Evolutionary conservation across 495 filamentous ascomycete species (phyloP).

Genomic region (Neurospora intermedia): DNA sequence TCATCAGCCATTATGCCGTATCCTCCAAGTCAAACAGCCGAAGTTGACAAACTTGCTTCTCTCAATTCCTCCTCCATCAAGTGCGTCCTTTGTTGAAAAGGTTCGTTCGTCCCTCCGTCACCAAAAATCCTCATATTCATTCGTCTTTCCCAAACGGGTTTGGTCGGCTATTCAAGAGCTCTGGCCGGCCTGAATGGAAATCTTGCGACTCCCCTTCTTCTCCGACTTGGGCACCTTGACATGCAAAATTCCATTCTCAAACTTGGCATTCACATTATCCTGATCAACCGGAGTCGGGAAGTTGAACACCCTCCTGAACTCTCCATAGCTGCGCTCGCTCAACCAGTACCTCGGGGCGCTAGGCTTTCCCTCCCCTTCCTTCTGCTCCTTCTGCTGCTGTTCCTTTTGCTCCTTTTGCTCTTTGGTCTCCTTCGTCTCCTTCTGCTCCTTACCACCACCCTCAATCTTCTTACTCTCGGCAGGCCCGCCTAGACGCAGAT

Average conservation of each 20-base stretch:
- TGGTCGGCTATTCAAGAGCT: too few relatives aligned
- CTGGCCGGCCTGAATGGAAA: conserved; percentile 4
- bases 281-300: conserved; percentile 70
- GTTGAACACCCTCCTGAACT: conserved; percentile 72
- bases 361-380: not conserved
- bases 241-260: conserved; percentile 49
- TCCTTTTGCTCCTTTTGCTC: not conserved
- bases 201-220: conserved; percentile 25
- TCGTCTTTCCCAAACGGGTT: not conserved
- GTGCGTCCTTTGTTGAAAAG: not conserved
- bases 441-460: not conserved
- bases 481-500: conserved; percentile 15
- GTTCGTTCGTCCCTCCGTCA: not conserved
- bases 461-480: conserved; percentile 16
- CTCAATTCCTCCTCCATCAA: not conserved
- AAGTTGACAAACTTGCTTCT: not conserved
- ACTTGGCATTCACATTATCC: conserved; percentile 63
- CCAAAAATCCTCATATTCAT: not conserved
- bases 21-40: not conserved
- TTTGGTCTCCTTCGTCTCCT: not conserved
- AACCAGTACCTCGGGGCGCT: conserved; percentile 60
- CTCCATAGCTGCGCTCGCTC: conserved; percentile 67
- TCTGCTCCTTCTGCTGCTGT: not conserved
- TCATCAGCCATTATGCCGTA: not conserved
- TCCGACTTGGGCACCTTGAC: conserved; percentile 71